Base-by-base conservation (phyloP, 202 grass and related monocot genomes). In the Eragrostis tef region DNA sequence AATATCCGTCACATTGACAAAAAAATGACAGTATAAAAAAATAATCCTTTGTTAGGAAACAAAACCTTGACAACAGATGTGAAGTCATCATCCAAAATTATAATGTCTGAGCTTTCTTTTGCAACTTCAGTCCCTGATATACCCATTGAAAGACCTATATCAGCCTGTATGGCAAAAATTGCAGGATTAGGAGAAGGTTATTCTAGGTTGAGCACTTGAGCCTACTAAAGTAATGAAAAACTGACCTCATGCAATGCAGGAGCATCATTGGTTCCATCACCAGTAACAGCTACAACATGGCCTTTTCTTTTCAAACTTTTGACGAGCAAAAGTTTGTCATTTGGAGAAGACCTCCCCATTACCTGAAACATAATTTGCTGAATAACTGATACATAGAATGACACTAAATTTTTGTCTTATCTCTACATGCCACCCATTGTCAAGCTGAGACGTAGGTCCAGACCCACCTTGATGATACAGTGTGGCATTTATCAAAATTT, bases 1-100 rank as follows among this genome's bases (percentile, higher is more conserved):
- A 39, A 39, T 39, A 39, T 39, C 34, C 34, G 5, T 39, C 34
- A 39, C 34, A 39, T 39, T 39, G 34, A 39, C 34, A 39, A 71
- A 73, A 73, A 12, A 57, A 58, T 21, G 59, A 67, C 3, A 84
- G 22, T 24, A 66, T 0, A 79, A 11, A 68, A 29, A 1, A 73
- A 11, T 39, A 39, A 39, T 39, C 34, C 34, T 39, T 39, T 6
- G 34, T 39, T 39, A 39, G 34, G 34, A 39, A 57, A 19, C 9
- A 7, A 24, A 63, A 98, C 92, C 86, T 86, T 98, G 21, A 98
- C 94, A 21, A 98, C 88, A 50, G 94, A 86, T 66, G 94, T 88
- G 46, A 98, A 98, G 86, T 98, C 89, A 81, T 98, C 94, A 81
- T 98, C 94, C 75, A 98, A 89, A n/a, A 98, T 94, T 60, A 98